Evolutionary conservation across 1,284 basidiomycete genomes (phyloP).

Genomic region (Phellinidium pouzarii): DNA sequence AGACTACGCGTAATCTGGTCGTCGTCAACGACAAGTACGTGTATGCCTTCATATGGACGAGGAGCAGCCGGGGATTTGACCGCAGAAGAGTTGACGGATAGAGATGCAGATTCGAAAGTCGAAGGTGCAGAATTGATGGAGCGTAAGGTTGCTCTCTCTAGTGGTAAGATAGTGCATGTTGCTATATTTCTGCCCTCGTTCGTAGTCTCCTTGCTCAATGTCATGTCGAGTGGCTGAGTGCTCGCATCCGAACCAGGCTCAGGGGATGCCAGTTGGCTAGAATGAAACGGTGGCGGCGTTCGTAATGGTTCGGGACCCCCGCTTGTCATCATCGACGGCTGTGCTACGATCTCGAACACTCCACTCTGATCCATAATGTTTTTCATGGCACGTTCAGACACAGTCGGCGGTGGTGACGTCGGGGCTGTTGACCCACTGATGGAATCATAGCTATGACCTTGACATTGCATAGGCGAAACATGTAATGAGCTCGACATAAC

Average conservation of each 20-base stretch:
- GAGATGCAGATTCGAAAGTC: neutral
- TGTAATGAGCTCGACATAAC: neutral
- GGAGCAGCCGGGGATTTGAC: neutral
- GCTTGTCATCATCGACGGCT: constrained; percentile 3
- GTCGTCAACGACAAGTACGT: constrained; percentile 27
- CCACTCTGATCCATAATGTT: constrained; percentile 22
- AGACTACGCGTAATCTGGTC: constrained; percentile 37
- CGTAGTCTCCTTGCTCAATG: no score
- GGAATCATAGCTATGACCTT: neutral
- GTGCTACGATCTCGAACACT: constrained; percentile 5
- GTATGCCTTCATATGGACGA: neutral
- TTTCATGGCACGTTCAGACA: constrained; percentile 17
- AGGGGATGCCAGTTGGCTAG: neutral
- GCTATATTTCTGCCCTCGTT: no score
- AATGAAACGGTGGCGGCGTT: neutral
- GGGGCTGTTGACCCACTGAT: neutral
- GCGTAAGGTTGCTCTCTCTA: no score
- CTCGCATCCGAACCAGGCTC: neutral
- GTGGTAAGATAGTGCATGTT: no score
- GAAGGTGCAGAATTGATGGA: neutral
- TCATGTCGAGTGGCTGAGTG: no score
- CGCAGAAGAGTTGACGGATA: neutral
- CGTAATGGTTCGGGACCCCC: neutral
- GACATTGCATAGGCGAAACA: neutral
- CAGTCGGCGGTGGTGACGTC: neutral